phyloP scores from a whole-genome alignment of 495 filamentous ascomycete genomes.

The Penicillium ochrochloron region DNA sequence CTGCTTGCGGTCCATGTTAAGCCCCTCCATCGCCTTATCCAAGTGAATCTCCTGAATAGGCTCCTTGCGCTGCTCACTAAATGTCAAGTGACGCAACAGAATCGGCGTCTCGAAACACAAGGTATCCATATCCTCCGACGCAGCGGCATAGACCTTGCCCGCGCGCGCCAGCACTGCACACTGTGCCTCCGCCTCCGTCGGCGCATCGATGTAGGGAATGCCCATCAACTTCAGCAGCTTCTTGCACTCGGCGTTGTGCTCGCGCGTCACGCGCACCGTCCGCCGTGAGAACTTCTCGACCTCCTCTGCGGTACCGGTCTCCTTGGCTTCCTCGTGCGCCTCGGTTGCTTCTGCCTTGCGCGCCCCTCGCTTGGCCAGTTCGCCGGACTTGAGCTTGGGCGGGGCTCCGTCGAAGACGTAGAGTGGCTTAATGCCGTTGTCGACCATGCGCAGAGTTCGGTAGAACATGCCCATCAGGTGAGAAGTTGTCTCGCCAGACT shows the following conservation, averaged over 20 bases:
- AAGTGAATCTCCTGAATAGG: slow-evolving; percentile 95
- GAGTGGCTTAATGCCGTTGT: slow-evolving; percentile 97
- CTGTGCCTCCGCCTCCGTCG: slow-evolving; percentile 96
- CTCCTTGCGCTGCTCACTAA: slow-evolving; percentile 95
- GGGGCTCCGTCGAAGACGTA: slow-evolving; percentile 98
- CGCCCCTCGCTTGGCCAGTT: slow-evolving; percentile 90
- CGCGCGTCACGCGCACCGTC: slow-evolving; percentile 91
- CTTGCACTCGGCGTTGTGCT: slow-evolving; percentile 96
- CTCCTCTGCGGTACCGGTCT: slow-evolving; percentile 95
- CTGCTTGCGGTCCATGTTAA: slow-evolving; percentile 85
- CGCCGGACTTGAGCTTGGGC: slow-evolving; percentile 94
- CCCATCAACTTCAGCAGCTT: slow-evolving; percentile 90
- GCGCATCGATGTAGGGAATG: slow-evolving; percentile 91
- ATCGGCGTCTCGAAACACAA: slow-evolving; percentile 94
- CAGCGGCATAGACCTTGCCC: slow-evolving; percentile 95
- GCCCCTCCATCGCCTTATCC: slow-evolving; percentile 78
- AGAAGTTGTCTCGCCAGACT: slow-evolving; percentile 93
- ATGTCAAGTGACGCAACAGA: slow-evolving; percentile 89
- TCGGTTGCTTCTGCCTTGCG: slow-evolving; percentile 88
- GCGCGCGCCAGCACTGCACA: slow-evolving; percentile 89
- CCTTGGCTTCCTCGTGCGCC: slow-evolving; percentile 90
- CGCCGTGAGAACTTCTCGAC: slow-evolving; percentile 96
- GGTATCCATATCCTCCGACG: slow-evolving; percentile 99
- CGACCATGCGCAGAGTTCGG: slow-evolving; percentile 95
- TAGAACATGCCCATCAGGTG: slow-evolving; percentile 99